Percentiles rank a stretch among this genome's conserved stretches.
These are phyloP conservation scores for Hericium coralloides DNA, from an alignment of 768 basidiomycete genomes.

Conservation along the genomic window DNA sequence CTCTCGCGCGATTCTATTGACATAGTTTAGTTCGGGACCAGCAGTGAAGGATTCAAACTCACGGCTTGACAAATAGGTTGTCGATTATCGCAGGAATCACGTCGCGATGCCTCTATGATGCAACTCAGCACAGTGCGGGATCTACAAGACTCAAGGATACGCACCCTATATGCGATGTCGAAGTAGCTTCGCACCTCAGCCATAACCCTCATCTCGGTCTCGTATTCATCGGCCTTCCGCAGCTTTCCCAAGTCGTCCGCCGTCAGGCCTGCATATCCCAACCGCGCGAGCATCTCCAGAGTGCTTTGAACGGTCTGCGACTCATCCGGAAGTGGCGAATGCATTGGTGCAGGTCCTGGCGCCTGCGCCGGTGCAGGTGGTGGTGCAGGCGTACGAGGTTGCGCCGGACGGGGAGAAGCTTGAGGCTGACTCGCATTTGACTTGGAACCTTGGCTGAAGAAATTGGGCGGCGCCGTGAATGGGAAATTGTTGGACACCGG, in stretches of 20 bases:
- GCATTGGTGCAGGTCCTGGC: no score
- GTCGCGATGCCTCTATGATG: slow-evolving; percentile 34
- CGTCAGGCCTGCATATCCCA: slow-evolving; percentile 4
- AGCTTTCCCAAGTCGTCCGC: slow-evolving; percentile 26
- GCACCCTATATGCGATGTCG: slow-evolving; percentile 37
- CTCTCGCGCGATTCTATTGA: background rate
- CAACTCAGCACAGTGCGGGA: no score
- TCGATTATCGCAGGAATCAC: slow-evolving; percentile 28
- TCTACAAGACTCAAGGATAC: background rate
- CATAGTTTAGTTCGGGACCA: background rate
- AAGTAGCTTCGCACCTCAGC: slow-evolving; percentile 38
- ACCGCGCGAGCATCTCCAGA: background rate
- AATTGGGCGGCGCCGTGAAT: no score
- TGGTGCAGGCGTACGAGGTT: background rate
- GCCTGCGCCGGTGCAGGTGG: no score
- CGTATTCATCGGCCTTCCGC: slow-evolving; percentile 26
- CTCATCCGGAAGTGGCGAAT: no score
- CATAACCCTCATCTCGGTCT: slow-evolving; percentile 33
- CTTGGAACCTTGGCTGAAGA: background rate
- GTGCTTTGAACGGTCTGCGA: background rate
- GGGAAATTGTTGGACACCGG: no score
- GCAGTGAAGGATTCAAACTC: slow-evolving; percentile 3
- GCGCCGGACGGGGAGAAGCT: no score
- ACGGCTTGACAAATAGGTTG: slow-evolving; percentile 3
- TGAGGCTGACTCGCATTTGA: background rate